Evolutionary conservation across 2,329 filamentous ascomycete genomes (phyloP).

Genomic region (Paracorniculantispora psalliotae): DNA sequence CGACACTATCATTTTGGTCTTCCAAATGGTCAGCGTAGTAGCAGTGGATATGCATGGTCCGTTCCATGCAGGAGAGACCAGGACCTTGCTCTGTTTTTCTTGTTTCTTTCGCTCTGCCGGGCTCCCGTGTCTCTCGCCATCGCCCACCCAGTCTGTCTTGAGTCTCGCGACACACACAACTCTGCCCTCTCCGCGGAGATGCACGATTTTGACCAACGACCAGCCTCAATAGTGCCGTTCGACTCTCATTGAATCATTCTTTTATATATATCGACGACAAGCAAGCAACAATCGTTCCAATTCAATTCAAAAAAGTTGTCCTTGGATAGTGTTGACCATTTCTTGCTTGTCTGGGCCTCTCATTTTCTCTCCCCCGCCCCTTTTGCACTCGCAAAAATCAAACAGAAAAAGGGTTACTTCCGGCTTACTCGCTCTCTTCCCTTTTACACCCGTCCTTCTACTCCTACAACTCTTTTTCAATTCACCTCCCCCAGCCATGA

Average conservation of each 20-base stretch:
- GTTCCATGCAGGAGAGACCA: no score
- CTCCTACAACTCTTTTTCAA: not conserved
- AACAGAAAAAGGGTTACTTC: not conserved
- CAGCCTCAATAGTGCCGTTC: not conserved
- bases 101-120: not conserved
- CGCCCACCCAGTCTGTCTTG: not conserved
- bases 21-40: not conserved
- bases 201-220: not conserved
- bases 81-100: not conserved
- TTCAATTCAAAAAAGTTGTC: not conserved
- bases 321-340: not conserved
- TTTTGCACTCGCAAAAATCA: slow-evolving; percentile 1
- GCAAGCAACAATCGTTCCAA: not conserved
- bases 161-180: not conserved
- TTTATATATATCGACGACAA: slow-evolving; percentile 2
- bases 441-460: not conserved
- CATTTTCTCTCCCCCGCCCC: not conserved
- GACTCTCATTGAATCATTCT: not conserved
- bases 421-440: not conserved
- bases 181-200: slow-evolving; percentile 3
- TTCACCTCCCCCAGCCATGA: slow-evolving; percentile 20
- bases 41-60: no score
- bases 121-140: not conserved
- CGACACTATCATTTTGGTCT: no score
- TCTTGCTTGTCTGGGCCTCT: not conserved